Base-by-base conservation (phyloP, 495 filamentous ascomycete species). In the Letharia lupina region DNA sequence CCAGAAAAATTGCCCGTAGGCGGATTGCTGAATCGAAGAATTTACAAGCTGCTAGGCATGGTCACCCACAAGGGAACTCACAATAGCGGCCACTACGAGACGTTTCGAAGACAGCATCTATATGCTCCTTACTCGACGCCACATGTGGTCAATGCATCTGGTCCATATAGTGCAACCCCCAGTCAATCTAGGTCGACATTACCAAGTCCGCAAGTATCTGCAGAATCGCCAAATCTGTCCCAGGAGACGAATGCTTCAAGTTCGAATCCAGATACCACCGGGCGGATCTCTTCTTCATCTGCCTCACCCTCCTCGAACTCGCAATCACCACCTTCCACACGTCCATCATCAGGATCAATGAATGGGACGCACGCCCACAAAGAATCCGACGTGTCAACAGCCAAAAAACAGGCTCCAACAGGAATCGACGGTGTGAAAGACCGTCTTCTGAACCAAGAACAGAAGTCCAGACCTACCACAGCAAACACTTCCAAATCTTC, bases 61-160 rank as follows among this genome's bases (percentile, higher is more conserved):
- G 89, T 99, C 60, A 94, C 89, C 39, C 94, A 99, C 73, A 96
- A 96, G 72, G 94, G 94, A 28, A 95, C 89, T 66, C 94, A 99
- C 76, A 87, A 96, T 70, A 96, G 91, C 66, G 94, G 94, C 2
- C 94, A 99, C 74, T 99, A 99, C 75, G 94, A 99, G 74, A 91
- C 92, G 2, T 98, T 98, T 76, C 84, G 94, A 40, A 84, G 94
- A n/a, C 96, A 97, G 74, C 86, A 87, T 65, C 73, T 87, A 47
- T 86, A 82, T 61, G 79, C 84, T 2, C 91, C 92, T 0, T 97
- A 85, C 70, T 90, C 91, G 0, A 97, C 91, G 1, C 90, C 91
- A 0, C 84, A 88, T 72, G 83, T 84, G 0, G 91, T 93, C 75
- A 86, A 87, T 57, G 78, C 83, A 10, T 87, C 86, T 11, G 87